Base-by-base conservation (phyloP, 208 protist genomes). In the Acanthamoeba divionensis region DNA sequence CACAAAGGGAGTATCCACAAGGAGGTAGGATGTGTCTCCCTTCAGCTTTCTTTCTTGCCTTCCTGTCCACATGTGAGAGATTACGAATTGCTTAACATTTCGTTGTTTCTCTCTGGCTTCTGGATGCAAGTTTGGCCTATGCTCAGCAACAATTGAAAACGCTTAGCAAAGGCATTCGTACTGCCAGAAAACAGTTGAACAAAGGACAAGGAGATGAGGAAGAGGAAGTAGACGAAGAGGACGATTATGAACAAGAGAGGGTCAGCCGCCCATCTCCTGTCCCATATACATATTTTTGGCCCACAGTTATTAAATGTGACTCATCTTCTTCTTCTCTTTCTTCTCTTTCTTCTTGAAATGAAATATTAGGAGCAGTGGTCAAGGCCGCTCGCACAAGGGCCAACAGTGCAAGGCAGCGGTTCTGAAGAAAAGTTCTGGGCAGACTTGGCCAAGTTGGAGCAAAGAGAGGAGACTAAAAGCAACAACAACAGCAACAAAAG, bases 391-490 rank as follows among this genome's bases (percentile, higher is more conserved):
- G 36, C 36, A 41, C 36, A 1, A 24, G 33, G 69, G 36, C 69
- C 69, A 31, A 57, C 69, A 26, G 29, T 79, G 21, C n/a, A 15
- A n/a, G 69, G 29, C 8, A 57, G 69, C 10, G 69, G 69, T 1
- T 79, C 69, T 10, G 69, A 79, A 26, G 55, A 54, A 48, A 41
- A 79, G 69, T 79, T 79, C 69, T 79, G 69, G 69, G 38, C 24
- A 24, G 36, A 41, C n/a, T 48, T 79, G 26, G 69, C 50, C 12
- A 54, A 41, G 0, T 13, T 79, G 41, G 69, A 79, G 15, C 41
- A 79, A 29, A 48, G 18, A 4, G 69, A 79, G 15, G 69, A 79
- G 45, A 24, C 45, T 21, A 79, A 45, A 48, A 48, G 69, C 15
- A 54, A 47, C 24, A 79, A 79, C 41, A 79, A 45, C 24, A 48